phyloP scores from a whole-genome alignment of 169 alveolate genomes.

The Babesia caballi region DNA sequence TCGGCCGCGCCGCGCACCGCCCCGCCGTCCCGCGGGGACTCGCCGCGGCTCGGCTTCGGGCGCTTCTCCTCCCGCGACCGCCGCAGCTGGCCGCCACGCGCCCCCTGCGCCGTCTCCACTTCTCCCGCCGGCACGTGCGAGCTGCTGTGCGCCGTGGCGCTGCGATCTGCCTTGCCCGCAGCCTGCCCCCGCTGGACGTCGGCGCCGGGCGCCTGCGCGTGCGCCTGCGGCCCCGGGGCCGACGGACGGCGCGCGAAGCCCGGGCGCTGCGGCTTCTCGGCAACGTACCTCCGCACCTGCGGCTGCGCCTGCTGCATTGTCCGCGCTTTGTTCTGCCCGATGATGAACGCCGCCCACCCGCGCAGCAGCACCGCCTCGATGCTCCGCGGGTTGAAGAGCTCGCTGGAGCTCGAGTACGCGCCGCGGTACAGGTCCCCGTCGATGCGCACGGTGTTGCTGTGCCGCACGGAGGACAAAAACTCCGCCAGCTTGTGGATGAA shows the following conservation, averaged over 20 bases:
- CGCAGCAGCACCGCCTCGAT: slow-evolving; percentile 10
- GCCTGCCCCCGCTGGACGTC: not conserved
- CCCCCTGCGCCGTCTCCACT: not conserved
- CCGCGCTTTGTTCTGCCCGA: not conserved
- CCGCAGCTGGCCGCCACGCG: not conserved
- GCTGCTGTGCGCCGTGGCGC: not conserved
- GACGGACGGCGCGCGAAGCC: not conserved
- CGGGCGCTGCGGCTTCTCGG: not conserved
- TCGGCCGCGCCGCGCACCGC: not conserved
- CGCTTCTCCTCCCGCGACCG: not conserved
- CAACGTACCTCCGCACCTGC: not conserved
- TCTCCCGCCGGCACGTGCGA: not conserved
- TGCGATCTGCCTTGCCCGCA: not conserved
- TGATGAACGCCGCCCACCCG: slow-evolving; percentile 21
- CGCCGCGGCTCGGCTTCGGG: not conserved
- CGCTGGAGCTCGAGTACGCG: slow-evolving; percentile 5
- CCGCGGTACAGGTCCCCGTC: slow-evolving; percentile 27
- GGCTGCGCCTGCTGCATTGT: not conserved
- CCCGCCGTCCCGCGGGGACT: not conserved
- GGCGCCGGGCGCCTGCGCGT: not conserved
- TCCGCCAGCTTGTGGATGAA: slow-evolving; percentile 45
- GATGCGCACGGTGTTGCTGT: slow-evolving; percentile 5
- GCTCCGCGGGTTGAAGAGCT: slow-evolving; percentile 16
- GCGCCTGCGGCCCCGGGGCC: not conserved
- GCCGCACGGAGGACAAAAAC: slow-evolving; percentile 15